Evolutionary conservation across 345 rosid species (phyloP).

Genomic region (Rhodomyrtus tomentosa): DNA sequence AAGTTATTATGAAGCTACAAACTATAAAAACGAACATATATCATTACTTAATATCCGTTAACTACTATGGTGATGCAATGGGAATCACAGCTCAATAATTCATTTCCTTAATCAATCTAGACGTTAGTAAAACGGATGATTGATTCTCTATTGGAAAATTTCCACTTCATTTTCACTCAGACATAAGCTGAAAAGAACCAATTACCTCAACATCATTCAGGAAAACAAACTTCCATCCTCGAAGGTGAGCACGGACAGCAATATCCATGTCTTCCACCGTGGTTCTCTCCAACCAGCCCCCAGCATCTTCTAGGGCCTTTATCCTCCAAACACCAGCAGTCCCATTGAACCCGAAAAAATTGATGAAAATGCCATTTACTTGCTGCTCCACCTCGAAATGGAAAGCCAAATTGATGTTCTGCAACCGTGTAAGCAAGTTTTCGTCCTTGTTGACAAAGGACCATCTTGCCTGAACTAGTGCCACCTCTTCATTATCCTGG

Average conservation of each 20-base stretch:
- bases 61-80: neutral
- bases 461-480: conserved; percentile 52
- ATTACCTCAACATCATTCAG: conserved; percentile 44
- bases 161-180: neutral
- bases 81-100: neutral
- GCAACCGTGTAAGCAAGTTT: conserved; percentile 46
- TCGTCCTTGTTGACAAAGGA: conserved; percentile 62
- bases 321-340: conserved; percentile 64
- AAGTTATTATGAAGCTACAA: neutral
- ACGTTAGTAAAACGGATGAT: neutral
- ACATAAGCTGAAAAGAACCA: neutral
- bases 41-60: neutral
- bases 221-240: conserved; percentile 42
- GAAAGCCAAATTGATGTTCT: conserved; percentile 51
- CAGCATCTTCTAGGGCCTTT: conserved; percentile 41
- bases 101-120: neutral
- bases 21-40: neutral
- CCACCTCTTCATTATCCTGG: conserved; percentile 35
- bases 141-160: neutral
- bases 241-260: conserved; percentile 49
- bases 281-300: conserved; percentile 51
- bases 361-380: conserved; percentile 47
- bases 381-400: conserved; percentile 79
- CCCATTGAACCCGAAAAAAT: conserved; percentile 72
- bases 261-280: conserved; percentile 54